These are phyloP conservation scores for Yamadazyma taylorii DNA, from an alignment of 1,139 yeast genomes.

Conservation along the genomic window DNA sequence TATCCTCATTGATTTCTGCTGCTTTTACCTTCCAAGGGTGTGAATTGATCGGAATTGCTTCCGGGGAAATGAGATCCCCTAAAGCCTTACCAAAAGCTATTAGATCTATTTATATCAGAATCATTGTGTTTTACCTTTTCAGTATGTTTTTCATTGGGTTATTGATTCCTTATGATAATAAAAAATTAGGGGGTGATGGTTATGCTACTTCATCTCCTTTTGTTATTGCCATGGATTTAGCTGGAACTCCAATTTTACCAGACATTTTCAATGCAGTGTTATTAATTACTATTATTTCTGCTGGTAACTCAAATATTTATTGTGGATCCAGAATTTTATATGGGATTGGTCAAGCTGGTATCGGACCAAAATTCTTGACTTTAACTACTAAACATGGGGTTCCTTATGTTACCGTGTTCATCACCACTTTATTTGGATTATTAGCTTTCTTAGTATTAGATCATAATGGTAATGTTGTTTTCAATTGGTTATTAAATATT, in stretches of 20 bases:
- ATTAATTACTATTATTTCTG: conserved; percentile 66
- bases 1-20: conserved; percentile 59
- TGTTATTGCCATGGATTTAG: conserved; percentile 58
- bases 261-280: conserved; percentile 77
- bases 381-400: conserved; percentile 63
- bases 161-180: conserved; percentile 77
- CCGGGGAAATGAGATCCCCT: conserved; percentile 87
- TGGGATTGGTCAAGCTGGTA: conserved; percentile 60
- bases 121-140: conserved; percentile 75
- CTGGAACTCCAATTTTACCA: conserved; percentile 69
- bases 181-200: conserved; percentile 27
- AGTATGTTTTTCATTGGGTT: conserved; percentile 81
- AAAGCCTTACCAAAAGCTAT: conserved; percentile 83
- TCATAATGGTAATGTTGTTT: conserved; percentile 64
- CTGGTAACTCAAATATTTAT: conserved; percentile 80
- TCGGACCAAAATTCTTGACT: conserved; percentile 59
- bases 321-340: conserved; percentile 73
- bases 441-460: conserved; percentile 70
- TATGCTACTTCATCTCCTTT: conserved; percentile 53
- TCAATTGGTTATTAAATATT: conserved; percentile 81
- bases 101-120: conserved; percentile 78
- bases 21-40: conserved; percentile 81
- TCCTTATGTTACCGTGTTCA: conserved; percentile 59
- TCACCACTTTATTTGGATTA: conserved; percentile 62
- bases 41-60: conserved; percentile 84